Evolutionary conservation across 495 filamentous ascomycete species (phyloP), one percentile per base, ranked within the genome.

Genomic region (Hypomontagnella submonticulosa): DNA sequence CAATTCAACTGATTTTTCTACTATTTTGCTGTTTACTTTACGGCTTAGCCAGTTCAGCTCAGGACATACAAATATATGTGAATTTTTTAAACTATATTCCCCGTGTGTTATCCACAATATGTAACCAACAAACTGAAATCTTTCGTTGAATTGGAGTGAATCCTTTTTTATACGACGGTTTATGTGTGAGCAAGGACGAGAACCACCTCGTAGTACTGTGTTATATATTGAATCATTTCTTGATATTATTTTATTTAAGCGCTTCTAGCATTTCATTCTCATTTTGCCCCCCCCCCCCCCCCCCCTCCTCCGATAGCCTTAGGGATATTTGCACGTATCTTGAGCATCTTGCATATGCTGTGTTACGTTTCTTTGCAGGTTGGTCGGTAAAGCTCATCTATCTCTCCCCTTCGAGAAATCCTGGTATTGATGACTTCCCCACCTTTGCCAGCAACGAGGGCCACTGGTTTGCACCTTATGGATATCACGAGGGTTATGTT

Each of bases 271-370:
- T 3, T 27, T 27, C 3, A 3, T 2, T 27, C 23, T 27, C 23
- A 27, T 27, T 27, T 6, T 27, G 23, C 23, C 6, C n/a, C n/a
- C n/a, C n/a, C n/a, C n/a, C n/a, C n/a, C n/a, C n/a, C n/a, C n/a
- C n/a, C n/a, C n/a, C n/a, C 33, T 19, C 38, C 34, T 8, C 13
- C 18, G 6, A 16, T 57, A 16, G 13, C 34, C 10, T 4, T 13
- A 2, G 23, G 23, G 23, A 27, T 27, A 27, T 27, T 27, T 27
- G 23, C 23, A 27, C 3, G 23, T 6, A 27, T 43, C 38, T 32
- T 19, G 2, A 19, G 2, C 34, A 23, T 33, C 50, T 41, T 38
- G 59, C 53, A 63, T 51, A 63, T 63, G 61, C 40, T 4, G 53
- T 52, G 47, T 43, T 49, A 52, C 52, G 30, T 50, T 18, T 19